These are phyloP conservation scores for Hymenoscyphus fraxineus DNA, from an alignment of 2,329 filamentous ascomycete species.

Conservation along the genomic window DNA sequence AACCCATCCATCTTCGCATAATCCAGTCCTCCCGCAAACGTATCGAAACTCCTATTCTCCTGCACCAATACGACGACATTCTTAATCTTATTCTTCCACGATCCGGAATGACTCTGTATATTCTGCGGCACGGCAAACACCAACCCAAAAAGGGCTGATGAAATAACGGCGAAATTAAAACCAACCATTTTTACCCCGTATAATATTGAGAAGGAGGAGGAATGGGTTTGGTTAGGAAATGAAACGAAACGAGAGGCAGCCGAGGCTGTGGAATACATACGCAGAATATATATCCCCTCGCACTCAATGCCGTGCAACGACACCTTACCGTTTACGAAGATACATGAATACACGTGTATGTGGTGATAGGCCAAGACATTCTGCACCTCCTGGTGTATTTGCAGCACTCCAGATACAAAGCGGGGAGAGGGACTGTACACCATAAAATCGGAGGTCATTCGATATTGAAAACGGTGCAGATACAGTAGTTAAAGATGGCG, in stretches of 20 bases:
- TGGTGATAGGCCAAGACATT: conserved; percentile 12
- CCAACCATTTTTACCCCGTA: conserved; percentile 13
- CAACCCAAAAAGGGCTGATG: conserved; percentile 20
- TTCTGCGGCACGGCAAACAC: conserved; percentile 22
- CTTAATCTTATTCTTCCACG: conserved; percentile 41
- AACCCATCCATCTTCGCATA: conserved; percentile 39
- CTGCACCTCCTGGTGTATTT: background rate
- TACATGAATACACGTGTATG: conserved; percentile 12
- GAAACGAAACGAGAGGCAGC: too few relatives aligned
- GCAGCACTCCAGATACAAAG: background rate
- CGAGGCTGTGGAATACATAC: too few relatives aligned
- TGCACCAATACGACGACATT: conserved; percentile 46
- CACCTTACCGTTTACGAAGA: background rate
- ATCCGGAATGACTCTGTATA: conserved; percentile 14
- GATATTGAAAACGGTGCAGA: background rate
- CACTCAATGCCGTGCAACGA: background rate
- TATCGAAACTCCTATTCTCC: conserved; percentile 41
- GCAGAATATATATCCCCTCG: background rate
- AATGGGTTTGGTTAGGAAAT: background rate
- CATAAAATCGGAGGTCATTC: background rate
- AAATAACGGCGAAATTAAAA: conserved; percentile 13
- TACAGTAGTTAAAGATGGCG: background rate
- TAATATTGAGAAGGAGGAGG: background rate
- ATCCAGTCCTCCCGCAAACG: conserved; percentile 39
- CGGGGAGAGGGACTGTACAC: background rate